Evolutionary conservation across 2,329 filamentous ascomycete species (phyloP), one percentile per base, ranked within the genome.

Genomic region (Alternaria sp.): DNA sequence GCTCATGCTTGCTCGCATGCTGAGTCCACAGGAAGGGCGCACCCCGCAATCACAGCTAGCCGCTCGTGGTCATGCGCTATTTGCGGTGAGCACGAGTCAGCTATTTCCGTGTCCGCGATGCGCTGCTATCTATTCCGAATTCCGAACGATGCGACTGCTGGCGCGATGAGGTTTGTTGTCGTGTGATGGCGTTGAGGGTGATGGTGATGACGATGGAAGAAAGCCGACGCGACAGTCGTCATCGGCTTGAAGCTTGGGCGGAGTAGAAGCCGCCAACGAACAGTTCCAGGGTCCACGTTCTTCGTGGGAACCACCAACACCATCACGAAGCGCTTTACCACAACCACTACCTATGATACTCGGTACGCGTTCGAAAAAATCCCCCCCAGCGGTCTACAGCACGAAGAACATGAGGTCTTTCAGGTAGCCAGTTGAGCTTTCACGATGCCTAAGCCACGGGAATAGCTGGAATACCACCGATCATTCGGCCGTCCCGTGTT

Each of bases 1-100:
- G n/a, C 28, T 34, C 41, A 51, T 44, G 54, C 53, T 20, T 60
- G 20, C 41, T 52, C 51, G 40, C 59, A 58, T 50, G 59, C 49
- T 62, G 53, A 60, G 54, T 58, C 60, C 57, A 38, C 40, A 44
- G 38, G 44, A 32, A 52, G 55, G 45, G 59, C 51, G 61, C 57
- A 61, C 65, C 64, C 61, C 65, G 61, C 65, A 60, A 49, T 67
- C 59, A 62, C 58, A 59, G 59, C 59, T 64, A 64, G 59, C 57
- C 57, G 52, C 57, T 43, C 43, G 43, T 46, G 54, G 48, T 48
- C 59, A 58, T 50, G 34, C 54, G 46, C 54, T 46, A 57, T 40
- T 45, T 63, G 57, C 60, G 62, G 54, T 59, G 55, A 55, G 28
- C 36, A 52, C 51, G 55, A 52, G 55, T 59, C 54, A 49, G 54